These are phyloP conservation scores for Rhypophila decipiens DNA, from an alignment of 495 filamentous ascomycete genomes.

Conservation along the genomic window DNA sequence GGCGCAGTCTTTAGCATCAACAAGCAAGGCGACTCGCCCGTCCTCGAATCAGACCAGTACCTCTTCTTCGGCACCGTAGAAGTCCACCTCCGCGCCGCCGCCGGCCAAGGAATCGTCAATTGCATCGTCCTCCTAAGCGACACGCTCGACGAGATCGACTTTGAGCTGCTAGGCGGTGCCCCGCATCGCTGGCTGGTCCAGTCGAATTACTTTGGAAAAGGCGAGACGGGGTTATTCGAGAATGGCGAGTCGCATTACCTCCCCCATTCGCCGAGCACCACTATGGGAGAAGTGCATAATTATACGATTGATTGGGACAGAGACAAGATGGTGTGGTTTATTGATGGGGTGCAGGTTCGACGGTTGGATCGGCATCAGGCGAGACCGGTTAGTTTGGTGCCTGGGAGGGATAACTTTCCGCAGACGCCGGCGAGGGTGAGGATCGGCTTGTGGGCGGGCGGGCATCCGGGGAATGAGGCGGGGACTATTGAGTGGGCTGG, in stretches of 20 bases:
- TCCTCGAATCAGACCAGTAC: conserved; percentile 61
- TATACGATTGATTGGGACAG: conserved; percentile 82
- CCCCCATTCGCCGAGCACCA: conserved; percentile 51
- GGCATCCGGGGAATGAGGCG: conserved; percentile 57
- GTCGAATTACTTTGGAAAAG: conserved; percentile 92
- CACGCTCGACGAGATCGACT: conserved; percentile 88
- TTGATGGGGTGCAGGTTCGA: conserved; percentile 64
- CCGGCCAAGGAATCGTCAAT: conserved; percentile 66
- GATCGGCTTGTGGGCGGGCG: conserved; percentile 77
- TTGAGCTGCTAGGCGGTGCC: conserved; percentile 66
- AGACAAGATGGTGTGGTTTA: conserved; percentile 65
- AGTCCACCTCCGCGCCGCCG: conserved; percentile 55
- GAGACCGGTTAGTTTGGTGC: no score
- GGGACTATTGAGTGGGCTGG: conserved; percentile 86
- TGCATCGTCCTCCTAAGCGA: conserved; percentile 80
- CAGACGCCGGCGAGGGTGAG: conserved; percentile 81
- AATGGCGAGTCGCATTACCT: conserved; percentile 60
- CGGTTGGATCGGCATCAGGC: conserved; percentile 55
- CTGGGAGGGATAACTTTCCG: conserved; percentile 63
- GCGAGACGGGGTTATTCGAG: conserved; percentile 64
- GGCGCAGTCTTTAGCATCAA: conserved; percentile 70
- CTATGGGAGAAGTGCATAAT: no score
- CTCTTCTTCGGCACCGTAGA: conserved; percentile 73
- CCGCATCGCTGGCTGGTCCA: conserved; percentile 53
- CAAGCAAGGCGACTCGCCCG: conserved; percentile 66